These are phyloP conservation scores for Solanum chiquidenum DNA, from an alignment of 257 asterid species.

Conservation along the genomic window DNA sequence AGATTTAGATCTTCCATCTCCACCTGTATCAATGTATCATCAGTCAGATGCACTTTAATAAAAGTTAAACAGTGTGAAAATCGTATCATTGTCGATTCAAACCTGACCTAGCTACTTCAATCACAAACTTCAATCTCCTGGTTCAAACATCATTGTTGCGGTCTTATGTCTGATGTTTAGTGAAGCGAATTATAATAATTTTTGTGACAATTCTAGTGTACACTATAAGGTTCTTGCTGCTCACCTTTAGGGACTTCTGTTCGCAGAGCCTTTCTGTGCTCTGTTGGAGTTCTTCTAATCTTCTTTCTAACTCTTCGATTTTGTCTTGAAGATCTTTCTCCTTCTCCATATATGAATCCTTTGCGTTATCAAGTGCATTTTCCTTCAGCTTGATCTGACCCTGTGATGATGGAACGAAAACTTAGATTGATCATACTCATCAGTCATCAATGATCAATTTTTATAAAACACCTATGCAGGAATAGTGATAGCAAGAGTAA, in stretches of 20 bases:
- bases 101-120: not conserved
- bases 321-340: slow-evolving; percentile 59
- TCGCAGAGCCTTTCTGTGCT: slow-evolving; percentile 23
- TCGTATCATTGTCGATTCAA: not conserved
- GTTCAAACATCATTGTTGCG: not conserved
- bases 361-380: slow-evolving; percentile 48
- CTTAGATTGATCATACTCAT: not conserved
- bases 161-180: not conserved
- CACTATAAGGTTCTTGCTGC: not conserved
- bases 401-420: slow-evolving; percentile 16
- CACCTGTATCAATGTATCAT: not conserved
- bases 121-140: not conserved
- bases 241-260: slow-evolving; percentile 41
- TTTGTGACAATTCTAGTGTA: not conserved
- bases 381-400: slow-evolving; percentile 60
- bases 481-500: not conserved
- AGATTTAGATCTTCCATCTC: not conserved
- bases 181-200: not conserved
- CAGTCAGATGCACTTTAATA: not conserved
- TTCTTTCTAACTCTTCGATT: slow-evolving; percentile 55
- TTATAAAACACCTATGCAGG: not conserved
- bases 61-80: not conserved
- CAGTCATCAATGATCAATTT: not conserved
- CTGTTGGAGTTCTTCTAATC: slow-evolving; percentile 35
- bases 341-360: slow-evolving; percentile 47